Evolutionary conservation across 768 basidiomycete genomes (phyloP).

Genomic region (Lactarius indigo): DNA sequence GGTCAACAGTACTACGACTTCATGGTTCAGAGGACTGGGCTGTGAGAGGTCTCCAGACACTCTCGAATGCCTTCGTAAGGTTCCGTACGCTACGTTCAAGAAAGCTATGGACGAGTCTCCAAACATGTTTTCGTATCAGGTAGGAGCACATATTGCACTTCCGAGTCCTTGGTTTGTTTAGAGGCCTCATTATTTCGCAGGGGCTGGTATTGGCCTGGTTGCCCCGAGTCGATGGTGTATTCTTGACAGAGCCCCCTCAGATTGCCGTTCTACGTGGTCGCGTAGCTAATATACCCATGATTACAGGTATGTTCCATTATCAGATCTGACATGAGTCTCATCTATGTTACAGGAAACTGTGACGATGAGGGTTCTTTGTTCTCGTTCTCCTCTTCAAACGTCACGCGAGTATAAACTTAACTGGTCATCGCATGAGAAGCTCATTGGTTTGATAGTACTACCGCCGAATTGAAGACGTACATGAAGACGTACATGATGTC

Average conservation of each 20-base stretch:
- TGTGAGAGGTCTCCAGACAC: slow-evolving; percentile 38
- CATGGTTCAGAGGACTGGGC: slow-evolving; percentile 38
- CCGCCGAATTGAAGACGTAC: slow-evolving; percentile 3
- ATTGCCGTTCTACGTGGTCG: slow-evolving; percentile 23
- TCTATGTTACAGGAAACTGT: slow-evolving; percentile 39
- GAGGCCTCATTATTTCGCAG: slow-evolving; percentile 16
- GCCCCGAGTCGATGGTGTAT: slow-evolving; percentile 31
- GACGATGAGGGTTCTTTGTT: slow-evolving; percentile 59
- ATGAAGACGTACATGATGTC: slow-evolving; percentile 29
- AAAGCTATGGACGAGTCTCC: slow-evolving; percentile 35
- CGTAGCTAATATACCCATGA: slow-evolving; percentile 27
- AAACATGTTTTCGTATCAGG: slow-evolving; percentile 34
- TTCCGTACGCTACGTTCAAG: slow-evolving; percentile 33
- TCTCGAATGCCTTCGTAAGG: slow-evolving; percentile 41
- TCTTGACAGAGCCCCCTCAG: slow-evolving; percentile 29
- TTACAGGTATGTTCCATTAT: slow-evolving; percentile 22
- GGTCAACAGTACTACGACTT: slow-evolving; percentile 41
- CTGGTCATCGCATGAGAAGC: background rate
- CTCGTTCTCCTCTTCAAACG: slow-evolving; percentile 29
- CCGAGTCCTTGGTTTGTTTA: background rate
- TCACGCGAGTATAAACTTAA: slow-evolving; percentile 29
- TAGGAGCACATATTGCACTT: slow-evolving; percentile 1
- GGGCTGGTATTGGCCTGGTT: slow-evolving; percentile 27
- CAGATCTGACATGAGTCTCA: background rate
- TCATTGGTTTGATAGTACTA: background rate